These are phyloP conservation scores for Russula sp. DNA, from an alignment of 768 basidiomycete species.

Conservation along the genomic window DNA sequence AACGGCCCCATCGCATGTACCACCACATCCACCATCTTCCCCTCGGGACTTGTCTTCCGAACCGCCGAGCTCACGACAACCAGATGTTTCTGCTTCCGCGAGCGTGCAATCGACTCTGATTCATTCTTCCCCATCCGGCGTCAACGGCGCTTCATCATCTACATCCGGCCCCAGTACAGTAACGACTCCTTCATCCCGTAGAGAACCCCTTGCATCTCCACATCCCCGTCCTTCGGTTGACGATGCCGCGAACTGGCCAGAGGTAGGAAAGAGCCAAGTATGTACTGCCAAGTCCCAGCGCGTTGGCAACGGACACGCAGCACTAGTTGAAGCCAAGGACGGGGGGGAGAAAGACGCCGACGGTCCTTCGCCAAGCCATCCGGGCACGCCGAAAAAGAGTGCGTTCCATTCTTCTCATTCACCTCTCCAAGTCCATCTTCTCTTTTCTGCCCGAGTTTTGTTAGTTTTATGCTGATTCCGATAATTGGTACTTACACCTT, in stretches of 20 bases:
- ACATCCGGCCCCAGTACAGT: slow-evolving; percentile 16
- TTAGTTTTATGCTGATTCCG: slow-evolving; percentile 6
- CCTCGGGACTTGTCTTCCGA: background rate
- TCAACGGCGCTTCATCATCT: slow-evolving; percentile 14
- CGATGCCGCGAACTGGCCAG: slow-evolving; percentile 42
- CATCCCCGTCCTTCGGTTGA: slow-evolving; percentile 29
- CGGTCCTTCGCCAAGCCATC: slow-evolving; percentile 26
- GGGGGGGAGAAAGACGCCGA: slow-evolving; percentile 25
- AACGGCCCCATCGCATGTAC: slow-evolving; percentile 4
- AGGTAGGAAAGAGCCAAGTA: slow-evolving; percentile 34
- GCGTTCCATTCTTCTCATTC: slow-evolving; percentile 26
- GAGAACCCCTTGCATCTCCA: slow-evolving; percentile 33
- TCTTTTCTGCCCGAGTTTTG: slow-evolving; percentile 1
- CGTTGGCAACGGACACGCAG: slow-evolving; percentile 15
- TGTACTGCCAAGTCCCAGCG: slow-evolving; percentile 12
- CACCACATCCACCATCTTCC: slow-evolving; percentile 5
- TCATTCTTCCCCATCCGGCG: slow-evolving; percentile 1
- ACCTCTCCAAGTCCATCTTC: slow-evolving; percentile 1
- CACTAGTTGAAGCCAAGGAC: slow-evolving; percentile 22
- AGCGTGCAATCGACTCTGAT: slow-evolving; percentile 11
- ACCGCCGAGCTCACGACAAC: background rate
- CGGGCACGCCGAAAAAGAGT: slow-evolving; percentile 35
- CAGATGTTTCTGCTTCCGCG: slow-evolving; percentile 1
- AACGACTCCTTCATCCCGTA: slow-evolving; percentile 45
- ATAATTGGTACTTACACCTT: slow-evolving; percentile 11